Evolutionary conservation across 2,329 filamentous ascomycete species (phyloP), one percentile per base, ranked within the genome.

Genomic region (Alternaria sp.): DNA sequence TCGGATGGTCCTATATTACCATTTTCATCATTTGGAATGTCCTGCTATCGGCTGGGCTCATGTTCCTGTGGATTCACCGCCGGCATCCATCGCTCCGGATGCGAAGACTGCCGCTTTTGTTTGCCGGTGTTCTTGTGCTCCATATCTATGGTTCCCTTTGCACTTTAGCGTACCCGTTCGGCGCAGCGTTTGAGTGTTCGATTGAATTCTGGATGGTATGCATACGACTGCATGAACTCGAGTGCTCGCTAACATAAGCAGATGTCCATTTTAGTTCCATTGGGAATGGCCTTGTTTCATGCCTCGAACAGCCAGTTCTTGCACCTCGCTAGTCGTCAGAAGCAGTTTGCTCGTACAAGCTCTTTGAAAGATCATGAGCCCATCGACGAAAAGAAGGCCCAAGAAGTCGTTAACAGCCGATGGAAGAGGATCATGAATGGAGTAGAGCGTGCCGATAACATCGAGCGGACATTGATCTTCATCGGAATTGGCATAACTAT

Each of bases 221-320:
- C 10, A 39, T 8, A 13, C 37, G 17, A 23, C 10, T 17, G 23
- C 17, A 23, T 23, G 21, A 3, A 23, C 21, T 23, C 13, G 17
- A 39, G 10, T 39, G 3, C 23, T 14, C 14, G 21, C 37, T 40
- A 24, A 40, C 37, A 40, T 4, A 21, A 39, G 21, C 21, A 40
- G 21, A 48, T 34, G 44, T 48, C 44, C 3, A 26, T 48, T 11
- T 14, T 29, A 24, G 44, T 48, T 3, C 44, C 44, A 1, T 4
- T 48, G 14, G 44, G 44, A 42, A n/a, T 28, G 53, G 72, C 72
- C 8, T 57, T 76, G 50, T 75, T 76, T 40, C 72, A 75, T 46
- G 69, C 72, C 3, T 66, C 73, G n/a, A 76, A 76, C 51, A 73
- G 69, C n/a, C 73, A 76, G 50, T 76, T 76, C 37, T 49, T 75